A percentile compares a stretch with the other conserved stretches of the same genome.
Evolutionary conservation across 2,329 filamentous ascomycete genomes (phyloP).

Genomic region (Allantophomopsis lycopodina): DNA sequence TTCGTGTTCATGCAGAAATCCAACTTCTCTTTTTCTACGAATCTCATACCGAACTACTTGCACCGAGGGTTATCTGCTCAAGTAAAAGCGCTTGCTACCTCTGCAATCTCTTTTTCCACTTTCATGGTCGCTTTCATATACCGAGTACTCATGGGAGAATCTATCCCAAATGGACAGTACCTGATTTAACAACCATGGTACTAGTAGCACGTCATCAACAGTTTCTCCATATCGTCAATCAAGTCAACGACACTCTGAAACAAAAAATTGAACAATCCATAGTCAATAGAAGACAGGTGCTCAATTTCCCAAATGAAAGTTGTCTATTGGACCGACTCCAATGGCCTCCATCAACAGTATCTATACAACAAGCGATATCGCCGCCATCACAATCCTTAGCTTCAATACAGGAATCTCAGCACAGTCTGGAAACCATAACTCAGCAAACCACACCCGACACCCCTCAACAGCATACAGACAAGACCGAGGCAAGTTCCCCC

Average conservation of each 20-base stretch:
- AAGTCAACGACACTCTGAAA: neutral
- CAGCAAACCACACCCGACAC: no score
- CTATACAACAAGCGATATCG: no score
- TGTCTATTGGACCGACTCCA: no score
- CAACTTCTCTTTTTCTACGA: conserved; percentile 29
- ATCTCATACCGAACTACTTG: conserved; percentile 7
- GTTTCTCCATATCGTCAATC: neutral
- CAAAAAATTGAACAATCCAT: neutral
- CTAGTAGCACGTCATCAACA: neutral
- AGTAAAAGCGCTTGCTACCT: conserved; percentile 34
- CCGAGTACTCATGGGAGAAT: conserved; percentile 26
- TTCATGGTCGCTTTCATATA: conserved; percentile 24
- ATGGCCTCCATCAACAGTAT: no score
- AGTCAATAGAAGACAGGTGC: no score
- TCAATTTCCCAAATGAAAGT: neutral
- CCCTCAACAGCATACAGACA: no score
- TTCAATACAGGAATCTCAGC: no score
- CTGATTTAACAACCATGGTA: conserved; percentile 8
- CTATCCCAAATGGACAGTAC: conserved; percentile 28
- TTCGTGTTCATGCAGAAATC: conserved; percentile 29
- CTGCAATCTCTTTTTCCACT: conserved; percentile 28
- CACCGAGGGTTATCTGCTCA: conserved; percentile 28
- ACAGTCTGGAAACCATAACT: no score
- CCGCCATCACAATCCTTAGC: no score
- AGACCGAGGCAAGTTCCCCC: no score